These are phyloP conservation scores for Phytophthora sp. DNA, from an alignment of 352 stramenopile species.

Conservation along the genomic window DNA sequence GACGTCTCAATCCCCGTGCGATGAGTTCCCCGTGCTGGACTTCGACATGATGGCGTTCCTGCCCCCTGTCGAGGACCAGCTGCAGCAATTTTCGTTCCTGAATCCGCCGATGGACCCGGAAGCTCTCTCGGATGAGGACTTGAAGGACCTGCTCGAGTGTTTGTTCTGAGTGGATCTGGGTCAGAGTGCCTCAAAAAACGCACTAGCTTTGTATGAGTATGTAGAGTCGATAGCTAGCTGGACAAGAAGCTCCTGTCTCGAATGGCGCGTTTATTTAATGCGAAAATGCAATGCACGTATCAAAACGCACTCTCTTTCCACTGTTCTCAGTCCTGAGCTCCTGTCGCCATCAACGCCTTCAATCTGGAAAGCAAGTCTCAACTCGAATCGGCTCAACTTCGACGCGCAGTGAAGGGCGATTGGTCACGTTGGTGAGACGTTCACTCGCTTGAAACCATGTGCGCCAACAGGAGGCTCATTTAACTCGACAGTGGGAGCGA, in stretches of 20 bases:
- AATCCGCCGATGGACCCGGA: constrained; percentile 18
- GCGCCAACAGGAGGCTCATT: not conserved
- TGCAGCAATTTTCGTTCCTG: constrained; percentile 37
- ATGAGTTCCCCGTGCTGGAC: constrained; percentile 43
- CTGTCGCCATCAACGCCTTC: too few species aligned
- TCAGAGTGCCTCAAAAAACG: not conserved
- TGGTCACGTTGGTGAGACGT: constrained; percentile 6
- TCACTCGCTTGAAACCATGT: constrained; percentile 5
- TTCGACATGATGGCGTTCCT: constrained; percentile 51
- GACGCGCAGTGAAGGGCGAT: not conserved
- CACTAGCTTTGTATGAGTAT: constrained; percentile 25
- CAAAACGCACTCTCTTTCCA: not conserved
- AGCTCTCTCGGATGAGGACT: constrained; percentile 44
- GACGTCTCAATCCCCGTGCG: constrained; percentile 34
- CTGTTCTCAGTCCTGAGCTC: too few species aligned
- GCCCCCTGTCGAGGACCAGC: constrained; percentile 32
- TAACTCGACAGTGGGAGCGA: constrained; percentile 23
- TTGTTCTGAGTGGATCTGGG: constrained; percentile 36
- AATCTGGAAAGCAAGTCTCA: too few species aligned
- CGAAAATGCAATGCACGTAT: constrained; percentile 8
- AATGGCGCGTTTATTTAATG: constrained; percentile 28
- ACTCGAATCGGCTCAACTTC: too few species aligned
- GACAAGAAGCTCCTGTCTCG: not conserved
- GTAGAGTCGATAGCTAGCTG: constrained; percentile 16
- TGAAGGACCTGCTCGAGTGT: constrained; percentile 53